Evolutionary conservation across 2,329 filamentous ascomycete species (phyloP).

Genomic region (Apiospora marii): DNA sequence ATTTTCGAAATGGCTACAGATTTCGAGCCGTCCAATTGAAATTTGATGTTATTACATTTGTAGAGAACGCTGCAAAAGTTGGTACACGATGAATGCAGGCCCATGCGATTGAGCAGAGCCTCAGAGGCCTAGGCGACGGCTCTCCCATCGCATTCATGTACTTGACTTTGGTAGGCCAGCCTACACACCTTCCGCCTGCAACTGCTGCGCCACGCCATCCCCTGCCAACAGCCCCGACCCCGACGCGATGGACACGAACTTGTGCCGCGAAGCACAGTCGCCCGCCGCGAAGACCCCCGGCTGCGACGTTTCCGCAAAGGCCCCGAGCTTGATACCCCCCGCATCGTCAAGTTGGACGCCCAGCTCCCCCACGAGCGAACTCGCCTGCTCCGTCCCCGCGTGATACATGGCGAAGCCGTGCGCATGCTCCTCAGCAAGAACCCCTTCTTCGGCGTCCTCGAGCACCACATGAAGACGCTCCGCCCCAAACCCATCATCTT

Average conservation of each 20-base stretch:
- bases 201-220: not conserved
- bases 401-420: slow-evolving; percentile 16
- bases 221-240: not conserved
- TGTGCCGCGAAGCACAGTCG: slow-evolving; percentile 8
- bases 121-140: not conserved
- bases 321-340: not conserved
- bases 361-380: not conserved
- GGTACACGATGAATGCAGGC: not conserved
- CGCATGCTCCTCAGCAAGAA: not conserved
- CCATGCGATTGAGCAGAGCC: not conserved
- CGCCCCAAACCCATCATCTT: not conserved
- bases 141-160: not conserved
- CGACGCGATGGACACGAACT: not conserved
- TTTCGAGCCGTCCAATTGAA: not conserved
- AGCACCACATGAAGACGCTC: not conserved
- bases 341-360: not conserved
- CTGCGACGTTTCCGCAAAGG: not conserved
- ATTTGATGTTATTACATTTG: too few relatives aligned
- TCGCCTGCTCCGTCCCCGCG: slow-evolving; percentile 18
- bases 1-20: not conserved
- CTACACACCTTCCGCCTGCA: not conserved
- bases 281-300: slow-evolving; percentile 5
- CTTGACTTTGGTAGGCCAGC: not conserved
- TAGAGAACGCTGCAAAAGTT: not conserved
- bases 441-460: not conserved